These are phyloP conservation scores for Plantago rigida DNA, from an alignment of 305 asterid species.

Conservation along the genomic window DNA sequence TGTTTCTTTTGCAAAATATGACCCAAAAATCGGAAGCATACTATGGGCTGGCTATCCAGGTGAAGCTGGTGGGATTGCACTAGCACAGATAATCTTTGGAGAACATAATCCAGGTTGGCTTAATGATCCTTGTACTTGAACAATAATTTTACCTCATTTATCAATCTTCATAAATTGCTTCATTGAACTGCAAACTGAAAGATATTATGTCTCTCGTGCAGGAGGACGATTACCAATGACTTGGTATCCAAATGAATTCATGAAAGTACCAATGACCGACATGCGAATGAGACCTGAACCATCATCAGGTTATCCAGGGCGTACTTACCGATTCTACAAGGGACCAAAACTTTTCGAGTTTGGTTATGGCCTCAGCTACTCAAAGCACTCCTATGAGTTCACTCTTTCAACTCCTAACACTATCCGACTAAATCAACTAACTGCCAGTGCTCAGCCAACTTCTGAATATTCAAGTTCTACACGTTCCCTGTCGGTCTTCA, in stretches of 20 bases:
- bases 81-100: constrained; percentile 51
- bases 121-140: background rate
- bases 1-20: constrained; percentile 51
- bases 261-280: constrained; percentile 40
- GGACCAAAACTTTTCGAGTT: constrained; percentile 57
- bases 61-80: constrained; percentile 63
- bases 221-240: constrained; percentile 53
- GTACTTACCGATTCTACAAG: constrained; percentile 56
- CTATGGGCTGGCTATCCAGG: constrained; percentile 80
- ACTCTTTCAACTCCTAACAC: constrained; percentile 27
- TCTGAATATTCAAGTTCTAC: constrained; percentile 1
- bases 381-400: constrained; percentile 47
- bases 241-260: constrained; percentile 54
- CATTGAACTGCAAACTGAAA: background rate
- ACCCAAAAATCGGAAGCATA: constrained; percentile 51
- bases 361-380: constrained; percentile 64
- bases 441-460: background rate
- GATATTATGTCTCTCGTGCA: constrained; percentile 8
- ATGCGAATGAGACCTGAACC: constrained; percentile 53
- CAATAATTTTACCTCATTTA: no score
- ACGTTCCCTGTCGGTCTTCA: constrained; percentile 31
- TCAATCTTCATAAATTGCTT: no score
- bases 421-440: constrained; percentile 28
- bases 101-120: constrained; percentile 57
- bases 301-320: constrained; percentile 46